phyloP scores from a whole-genome alignment of 2,329 filamentous ascomycete genomes.

The Fusarium floridanum region DNA sequence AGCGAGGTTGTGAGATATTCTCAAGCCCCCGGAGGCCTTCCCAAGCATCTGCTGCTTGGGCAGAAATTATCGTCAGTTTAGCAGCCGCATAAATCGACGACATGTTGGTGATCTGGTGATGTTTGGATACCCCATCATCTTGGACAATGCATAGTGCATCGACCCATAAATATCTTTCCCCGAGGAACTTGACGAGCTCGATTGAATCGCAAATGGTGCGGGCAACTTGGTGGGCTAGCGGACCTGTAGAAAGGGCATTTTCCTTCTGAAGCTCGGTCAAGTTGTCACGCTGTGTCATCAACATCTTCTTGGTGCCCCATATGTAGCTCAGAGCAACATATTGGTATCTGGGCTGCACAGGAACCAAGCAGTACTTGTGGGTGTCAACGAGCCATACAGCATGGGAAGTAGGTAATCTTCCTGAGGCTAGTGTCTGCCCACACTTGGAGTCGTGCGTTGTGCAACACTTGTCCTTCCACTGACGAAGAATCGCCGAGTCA shows the following conservation, averaged over 20 bases:
- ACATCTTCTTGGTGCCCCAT: not conserved
- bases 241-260: not conserved
- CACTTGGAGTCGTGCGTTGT: not conserved
- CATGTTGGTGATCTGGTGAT: not conserved
- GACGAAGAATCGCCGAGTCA: not conserved
- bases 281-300: not conserved
- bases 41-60: not conserved
- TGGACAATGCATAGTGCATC: not conserved
- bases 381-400: not conserved
- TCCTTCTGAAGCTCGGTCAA: not conserved
- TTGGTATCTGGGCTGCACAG: not conserved
- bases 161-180: not conserved
- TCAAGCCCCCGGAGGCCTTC: not conserved
- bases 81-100: not conserved
- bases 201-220: not conserved
- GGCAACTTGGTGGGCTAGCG: not conserved
- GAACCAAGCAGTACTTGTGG: not conserved
- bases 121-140: not conserved
- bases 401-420: not conserved
- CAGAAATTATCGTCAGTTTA: not conserved
- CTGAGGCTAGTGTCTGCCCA: not conserved
- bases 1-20: not conserved
- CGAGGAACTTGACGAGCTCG: not conserved
- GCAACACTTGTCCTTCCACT: not conserved
- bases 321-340: not conserved